Conservation (phyloP, 805 yeast species). For the Candida andamanensis region DNA sequence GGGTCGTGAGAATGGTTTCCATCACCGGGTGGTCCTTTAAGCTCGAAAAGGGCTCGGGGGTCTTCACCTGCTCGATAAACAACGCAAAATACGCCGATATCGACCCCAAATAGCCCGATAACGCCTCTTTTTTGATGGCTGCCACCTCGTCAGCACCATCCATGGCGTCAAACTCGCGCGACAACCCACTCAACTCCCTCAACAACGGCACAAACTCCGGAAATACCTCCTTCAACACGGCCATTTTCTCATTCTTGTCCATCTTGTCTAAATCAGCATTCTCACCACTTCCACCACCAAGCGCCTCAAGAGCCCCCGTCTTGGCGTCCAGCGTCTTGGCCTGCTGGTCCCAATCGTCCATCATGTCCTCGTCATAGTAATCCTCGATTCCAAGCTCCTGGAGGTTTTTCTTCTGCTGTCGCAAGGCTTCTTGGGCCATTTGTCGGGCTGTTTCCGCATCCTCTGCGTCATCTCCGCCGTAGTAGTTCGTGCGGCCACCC, state of each 20-base stretch:
- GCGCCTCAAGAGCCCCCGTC: slow-evolving; percentile 11
- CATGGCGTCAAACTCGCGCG: slow-evolving; percentile 15
- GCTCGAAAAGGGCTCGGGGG: slow-evolving; percentile 46
- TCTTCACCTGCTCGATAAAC: slow-evolving; percentile 50
- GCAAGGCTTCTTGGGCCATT: slow-evolving; percentile 82
- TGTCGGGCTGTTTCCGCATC: slow-evolving; percentile 74
- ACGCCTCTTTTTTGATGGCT: slow-evolving; percentile 58
- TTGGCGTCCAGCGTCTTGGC: slow-evolving; percentile 42
- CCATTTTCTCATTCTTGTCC: slow-evolving; percentile 48
- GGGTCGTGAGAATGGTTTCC: slow-evolving; percentile 75
- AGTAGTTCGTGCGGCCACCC: slow-evolving; percentile 46
- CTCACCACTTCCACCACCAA: slow-evolving; percentile 39
- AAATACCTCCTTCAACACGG: slow-evolving; percentile 53
- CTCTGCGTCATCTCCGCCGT: slow-evolving; percentile 61
- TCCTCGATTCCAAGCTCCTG: slow-evolving; percentile 66
- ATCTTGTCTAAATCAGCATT: slow-evolving; percentile 23
- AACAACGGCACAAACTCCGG: slow-evolving; percentile 84
- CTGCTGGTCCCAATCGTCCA: slow-evolving; percentile 71
- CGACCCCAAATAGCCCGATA: slow-evolving; percentile 74
- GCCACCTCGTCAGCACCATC: slow-evolving; percentile 26
- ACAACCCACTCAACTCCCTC: slow-evolving; percentile 45
- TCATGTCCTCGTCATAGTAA: slow-evolving; percentile 63
- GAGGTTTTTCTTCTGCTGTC: slow-evolving; percentile 71
- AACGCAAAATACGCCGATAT: slow-evolving; percentile 76
- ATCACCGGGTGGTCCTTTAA: slow-evolving; percentile 88